Conservation (phyloP, 2,329 filamentous ascomycete species). For the Talaromyces islandicus region DNA sequence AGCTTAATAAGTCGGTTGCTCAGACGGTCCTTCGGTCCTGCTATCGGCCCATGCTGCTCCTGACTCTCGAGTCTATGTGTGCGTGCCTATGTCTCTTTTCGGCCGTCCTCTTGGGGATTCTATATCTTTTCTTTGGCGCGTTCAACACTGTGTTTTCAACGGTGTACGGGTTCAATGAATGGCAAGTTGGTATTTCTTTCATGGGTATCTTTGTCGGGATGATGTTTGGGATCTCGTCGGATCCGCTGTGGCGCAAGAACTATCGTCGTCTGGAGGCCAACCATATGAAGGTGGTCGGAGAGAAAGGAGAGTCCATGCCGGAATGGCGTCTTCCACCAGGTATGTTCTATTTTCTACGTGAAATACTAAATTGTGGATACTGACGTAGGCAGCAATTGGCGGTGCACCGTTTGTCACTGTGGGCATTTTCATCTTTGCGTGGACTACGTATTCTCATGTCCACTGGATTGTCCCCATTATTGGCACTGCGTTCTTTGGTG, state of each 20-base stretch:
- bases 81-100: slow-evolving; percentile 75
- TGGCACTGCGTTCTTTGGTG: slow-evolving; percentile 64
- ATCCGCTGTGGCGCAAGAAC: slow-evolving; percentile 42
- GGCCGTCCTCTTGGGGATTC: slow-evolving; percentile 75
- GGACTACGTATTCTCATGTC: slow-evolving; percentile 67
- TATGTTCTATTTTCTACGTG: slow-evolving; percentile 26
- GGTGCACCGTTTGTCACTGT: slow-evolving; percentile 74
- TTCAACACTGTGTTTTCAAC: slow-evolving; percentile 73
- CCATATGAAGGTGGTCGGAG: slow-evolving; percentile 26
- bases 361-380: neutral
- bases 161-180: slow-evolving; percentile 70
- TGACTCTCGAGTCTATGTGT: slow-evolving; percentile 79
- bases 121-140: slow-evolving; percentile 88
- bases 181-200: slow-evolving; percentile 75
- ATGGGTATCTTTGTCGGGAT: slow-evolving; percentile 49
- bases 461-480: slow-evolving; percentile 74
- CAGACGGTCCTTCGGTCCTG: slow-evolving; percentile 54
- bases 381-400: slow-evolving; percentile 46
- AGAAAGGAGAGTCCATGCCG: slow-evolving; percentile 59
- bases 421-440: slow-evolving; percentile 83
- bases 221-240: slow-evolving; percentile 38
- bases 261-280: slow-evolving; percentile 37
- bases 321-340: slow-evolving; percentile 76
- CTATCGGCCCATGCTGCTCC: slow-evolving; percentile 67
- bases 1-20: slow-evolving; percentile 59